phyloP scores from a whole-genome alignment of 1,284 basidiomycete genomes.

The Pseudozyma flocculosa region DNA sequence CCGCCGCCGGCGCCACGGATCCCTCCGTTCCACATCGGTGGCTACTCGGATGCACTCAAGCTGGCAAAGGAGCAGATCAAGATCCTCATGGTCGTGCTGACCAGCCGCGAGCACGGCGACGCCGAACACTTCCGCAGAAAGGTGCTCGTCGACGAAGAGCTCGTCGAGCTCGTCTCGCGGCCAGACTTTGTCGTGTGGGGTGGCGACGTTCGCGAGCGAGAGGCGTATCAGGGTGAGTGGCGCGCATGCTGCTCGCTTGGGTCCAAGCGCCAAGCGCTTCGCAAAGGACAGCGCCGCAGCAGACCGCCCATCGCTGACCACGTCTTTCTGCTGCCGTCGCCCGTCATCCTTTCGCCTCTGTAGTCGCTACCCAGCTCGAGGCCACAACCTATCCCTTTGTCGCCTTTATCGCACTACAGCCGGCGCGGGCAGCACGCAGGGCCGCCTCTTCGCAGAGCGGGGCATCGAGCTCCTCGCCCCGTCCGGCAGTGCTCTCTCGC shows the following conservation, averaged over 20 bases:
- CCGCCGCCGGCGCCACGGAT: conserved; percentile 1
- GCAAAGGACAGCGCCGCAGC: too few relatives aligned
- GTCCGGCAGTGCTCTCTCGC: conserved; percentile 44
- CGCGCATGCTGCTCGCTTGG: too few relatives aligned
- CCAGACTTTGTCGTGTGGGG: conserved; percentile 80
- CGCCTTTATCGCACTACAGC: conserved; percentile 83
- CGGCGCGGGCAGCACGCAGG: conserved; percentile 54
- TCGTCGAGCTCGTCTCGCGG: conserved; percentile 69
- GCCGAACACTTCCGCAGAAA: conserved; percentile 81
- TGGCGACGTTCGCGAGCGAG: conserved; percentile 75
- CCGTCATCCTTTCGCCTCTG: background rate
- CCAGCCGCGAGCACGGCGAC: conserved; percentile 87
- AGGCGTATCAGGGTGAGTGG: conserved; percentile 76
- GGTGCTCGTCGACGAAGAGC: conserved; percentile 72
- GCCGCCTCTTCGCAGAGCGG: background rate
- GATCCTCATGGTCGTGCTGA: conserved; percentile 78
- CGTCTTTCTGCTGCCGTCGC: too few relatives aligned
- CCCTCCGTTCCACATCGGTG: conserved; percentile 68
- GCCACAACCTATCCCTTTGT: conserved; percentile 89
- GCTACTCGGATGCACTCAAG: conserved; percentile 79
- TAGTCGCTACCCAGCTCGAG: conserved; percentile 80
- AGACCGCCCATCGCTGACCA: too few relatives aligned
- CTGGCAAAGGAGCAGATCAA: conserved; percentile 70
- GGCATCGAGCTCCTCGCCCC: conserved; percentile 11
- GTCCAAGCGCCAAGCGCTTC: too few relatives aligned